Percentiles rank a stretch among this genome's conserved stretches.
These are phyloP conservation scores for Pleurotus salmoneostramineus DNA, from an alignment of 768 basidiomycete genomes.

Conservation along the genomic window DNA sequence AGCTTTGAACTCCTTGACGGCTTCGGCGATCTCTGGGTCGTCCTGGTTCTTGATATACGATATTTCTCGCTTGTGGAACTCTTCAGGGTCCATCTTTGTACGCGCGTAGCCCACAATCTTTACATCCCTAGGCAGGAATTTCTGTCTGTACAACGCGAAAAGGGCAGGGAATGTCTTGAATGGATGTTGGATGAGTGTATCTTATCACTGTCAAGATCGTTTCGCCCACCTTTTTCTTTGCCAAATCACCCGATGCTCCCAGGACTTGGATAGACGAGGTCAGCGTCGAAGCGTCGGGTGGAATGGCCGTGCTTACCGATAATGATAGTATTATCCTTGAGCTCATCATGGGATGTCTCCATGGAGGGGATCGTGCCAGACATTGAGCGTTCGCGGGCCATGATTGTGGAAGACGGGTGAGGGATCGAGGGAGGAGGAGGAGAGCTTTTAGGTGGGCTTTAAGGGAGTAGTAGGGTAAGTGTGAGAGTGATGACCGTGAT, in stretches of 20 bases:
- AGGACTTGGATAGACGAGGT: constrained; percentile 52
- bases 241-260: constrained; percentile 95
- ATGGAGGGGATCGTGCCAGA: constrained; percentile 90
- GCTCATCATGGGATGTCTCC: constrained; percentile 65
- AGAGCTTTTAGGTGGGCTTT: constrained; percentile 7
- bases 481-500: constrained; percentile 7
- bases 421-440: constrained; percentile 8
- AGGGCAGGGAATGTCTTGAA: constrained; percentile 90
- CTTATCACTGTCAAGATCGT: neutral
- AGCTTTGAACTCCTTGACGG: constrained; percentile 82
- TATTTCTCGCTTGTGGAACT: constrained; percentile 81
- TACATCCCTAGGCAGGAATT: constrained; percentile 76
- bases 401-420: constrained; percentile 17
- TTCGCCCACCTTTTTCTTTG: constrained; percentile 90
- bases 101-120: constrained; percentile 96
- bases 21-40: constrained; percentile 48
- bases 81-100: constrained; percentile 85
- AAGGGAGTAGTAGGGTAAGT: constrained; percentile 10
- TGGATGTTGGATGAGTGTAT: constrained; percentile 7
- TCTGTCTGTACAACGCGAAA: constrained; percentile 81
- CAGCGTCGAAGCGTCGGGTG: constrained; percentile 4
- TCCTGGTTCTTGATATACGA: constrained; percentile 82
- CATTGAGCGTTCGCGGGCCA: constrained; percentile 49
- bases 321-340: constrained; percentile 88
- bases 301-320: constrained; percentile 52